phyloP scores from a whole-genome alignment of 2,329 filamentous ascomycete species.

The Alternaria sp. region DNA sequence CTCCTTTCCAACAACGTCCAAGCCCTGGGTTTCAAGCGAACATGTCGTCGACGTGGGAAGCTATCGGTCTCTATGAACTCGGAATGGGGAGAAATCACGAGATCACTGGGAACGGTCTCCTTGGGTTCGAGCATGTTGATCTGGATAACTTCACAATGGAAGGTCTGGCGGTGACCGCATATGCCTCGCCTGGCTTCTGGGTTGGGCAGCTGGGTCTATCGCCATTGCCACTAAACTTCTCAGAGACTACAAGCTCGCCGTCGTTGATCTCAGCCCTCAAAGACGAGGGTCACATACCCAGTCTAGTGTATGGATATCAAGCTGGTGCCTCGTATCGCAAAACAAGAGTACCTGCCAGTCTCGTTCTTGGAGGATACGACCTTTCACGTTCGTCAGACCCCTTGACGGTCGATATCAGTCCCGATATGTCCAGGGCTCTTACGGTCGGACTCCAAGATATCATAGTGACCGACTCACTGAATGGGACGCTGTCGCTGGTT shows the following conservation, averaged over 20 bases:
- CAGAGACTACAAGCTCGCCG: background rate
- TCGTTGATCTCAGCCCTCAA: background rate
- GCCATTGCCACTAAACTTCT: background rate
- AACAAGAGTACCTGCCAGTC: background rate
- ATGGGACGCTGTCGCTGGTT: background rate
- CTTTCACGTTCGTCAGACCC: background rate
- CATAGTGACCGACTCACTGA: background rate
- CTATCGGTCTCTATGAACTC: background rate
- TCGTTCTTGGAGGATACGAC: constrained; percentile 1
- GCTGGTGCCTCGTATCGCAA: background rate
- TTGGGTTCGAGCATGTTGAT: background rate
- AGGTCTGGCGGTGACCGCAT: background rate
- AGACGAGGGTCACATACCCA: background rate
- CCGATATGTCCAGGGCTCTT: background rate
- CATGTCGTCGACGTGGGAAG: constrained; percentile 4
- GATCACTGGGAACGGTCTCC: background rate
- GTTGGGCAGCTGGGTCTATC: background rate
- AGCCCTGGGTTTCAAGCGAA: constrained; percentile 6
- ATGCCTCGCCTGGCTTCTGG: background rate
- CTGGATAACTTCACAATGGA: background rate
- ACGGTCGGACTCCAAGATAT: background rate
- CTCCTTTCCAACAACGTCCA: background rate
- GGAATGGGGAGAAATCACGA: background rate
- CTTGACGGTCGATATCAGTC: background rate
- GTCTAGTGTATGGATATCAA: background rate